A percentile compares a stretch with the other conserved stretches of the same genome.
Conservation (phyloP, 2,329 filamentous ascomycete genomes). For the Tolypocladium nubicola region DNA sequence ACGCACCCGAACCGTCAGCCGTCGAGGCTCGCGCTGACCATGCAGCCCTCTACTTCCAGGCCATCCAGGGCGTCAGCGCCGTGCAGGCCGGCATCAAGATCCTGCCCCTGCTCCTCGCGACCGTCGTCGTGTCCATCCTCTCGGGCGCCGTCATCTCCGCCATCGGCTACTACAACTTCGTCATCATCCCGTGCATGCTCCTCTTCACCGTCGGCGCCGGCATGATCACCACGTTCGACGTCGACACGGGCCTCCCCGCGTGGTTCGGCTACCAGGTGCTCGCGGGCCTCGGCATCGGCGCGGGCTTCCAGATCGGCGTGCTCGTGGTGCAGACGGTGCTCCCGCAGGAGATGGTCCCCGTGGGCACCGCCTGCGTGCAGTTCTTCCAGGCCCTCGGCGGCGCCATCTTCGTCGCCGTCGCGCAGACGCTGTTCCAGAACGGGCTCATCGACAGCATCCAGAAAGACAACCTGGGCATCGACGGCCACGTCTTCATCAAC, state of each 20-base stretch:
- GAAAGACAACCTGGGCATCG: constrained; percentile 31
- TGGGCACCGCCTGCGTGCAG: constrained; percentile 39
- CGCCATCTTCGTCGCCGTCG: constrained; percentile 53
- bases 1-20: background rate
- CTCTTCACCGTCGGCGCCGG: constrained; percentile 36
- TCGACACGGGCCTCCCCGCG: constrained; percentile 31
- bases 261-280: constrained; percentile 53
- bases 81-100: constrained; percentile 44
- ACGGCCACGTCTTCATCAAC: constrained; percentile 37
- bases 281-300: constrained; percentile 40
- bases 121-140: constrained; percentile 35
- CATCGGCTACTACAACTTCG: constrained; percentile 29
- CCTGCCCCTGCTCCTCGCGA: constrained; percentile 40
- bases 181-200: constrained; percentile 30
- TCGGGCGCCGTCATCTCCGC: constrained; percentile 30
- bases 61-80: constrained; percentile 39
- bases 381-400: constrained; percentile 59
- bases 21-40: constrained; percentile 1
- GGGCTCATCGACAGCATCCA: constrained; percentile 43
- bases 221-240: constrained; percentile 41
- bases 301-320: constrained; percentile 36
- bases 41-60: constrained; percentile 41
- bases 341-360: constrained; percentile 34
- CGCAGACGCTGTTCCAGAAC: constrained; percentile 59
- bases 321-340: constrained; percentile 43